These are phyloP conservation scores for Xerocomellus amylosporus DNA, from an alignment of 768 basidiomycete species.

Conservation along the genomic window DNA sequence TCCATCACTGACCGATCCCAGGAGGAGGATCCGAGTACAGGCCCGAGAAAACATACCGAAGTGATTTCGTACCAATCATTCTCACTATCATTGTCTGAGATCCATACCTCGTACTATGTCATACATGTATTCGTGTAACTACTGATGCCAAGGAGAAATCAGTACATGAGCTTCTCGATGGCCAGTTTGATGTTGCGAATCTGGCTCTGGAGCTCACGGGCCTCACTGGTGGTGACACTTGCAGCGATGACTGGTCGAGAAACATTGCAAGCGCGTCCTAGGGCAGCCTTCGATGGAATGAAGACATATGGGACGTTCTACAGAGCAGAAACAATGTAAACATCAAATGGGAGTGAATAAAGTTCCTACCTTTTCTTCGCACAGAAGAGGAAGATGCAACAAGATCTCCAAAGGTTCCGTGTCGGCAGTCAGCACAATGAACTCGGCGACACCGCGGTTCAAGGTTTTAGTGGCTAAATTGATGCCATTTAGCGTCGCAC, in stretches of 20 bases:
- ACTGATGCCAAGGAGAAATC: constrained; percentile 3
- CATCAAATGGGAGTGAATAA: background rate
- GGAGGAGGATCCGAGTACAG: constrained; percentile 78
- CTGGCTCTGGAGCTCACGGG: constrained; percentile 85
- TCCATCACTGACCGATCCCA: constrained; percentile 28
- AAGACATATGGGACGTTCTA: constrained; percentile 97
- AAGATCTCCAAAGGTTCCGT: constrained; percentile 98
- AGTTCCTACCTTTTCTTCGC: constrained; percentile 86
- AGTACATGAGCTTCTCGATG: constrained; percentile 68
- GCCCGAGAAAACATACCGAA: constrained; percentile 90
- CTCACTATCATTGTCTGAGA: background rate
- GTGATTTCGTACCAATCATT: constrained; percentile 34
- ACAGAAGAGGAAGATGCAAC: constrained; percentile 93
- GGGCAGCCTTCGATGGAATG: constrained; percentile 90
- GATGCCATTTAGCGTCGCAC: constrained; percentile 5
- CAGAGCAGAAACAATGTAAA: background rate
- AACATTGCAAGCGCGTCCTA: constrained; percentile 95
- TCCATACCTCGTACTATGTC: constrained; percentile 3
- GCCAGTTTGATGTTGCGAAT: constrained; percentile 81
- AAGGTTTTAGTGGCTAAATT: constrained; percentile 89
- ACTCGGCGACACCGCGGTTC: constrained; percentile 96
- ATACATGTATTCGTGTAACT: constrained; percentile 13
- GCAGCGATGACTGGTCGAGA: constrained; percentile 93
- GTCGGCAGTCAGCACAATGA: constrained; percentile 94
- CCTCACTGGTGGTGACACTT: constrained; percentile 95